Evolutionary conservation across 129 eudicot species (phyloP).

Genomic region (Centrapalus pauciflorus): DNA sequence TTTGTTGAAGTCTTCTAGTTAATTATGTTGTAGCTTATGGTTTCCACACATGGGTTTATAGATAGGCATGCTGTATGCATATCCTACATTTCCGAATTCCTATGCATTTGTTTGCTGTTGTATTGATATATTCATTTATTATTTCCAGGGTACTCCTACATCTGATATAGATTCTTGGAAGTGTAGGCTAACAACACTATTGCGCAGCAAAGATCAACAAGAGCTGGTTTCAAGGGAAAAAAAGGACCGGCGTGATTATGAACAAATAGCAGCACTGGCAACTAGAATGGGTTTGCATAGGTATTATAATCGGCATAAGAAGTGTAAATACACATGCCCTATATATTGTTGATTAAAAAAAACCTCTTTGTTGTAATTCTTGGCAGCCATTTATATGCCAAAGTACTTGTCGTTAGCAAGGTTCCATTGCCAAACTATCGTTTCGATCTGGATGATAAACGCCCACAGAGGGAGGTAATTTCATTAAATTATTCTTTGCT

Average conservation of each 20-base stretch:
- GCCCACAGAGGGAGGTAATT: conserved; percentile 93
- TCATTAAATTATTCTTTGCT: conserved; percentile 4
- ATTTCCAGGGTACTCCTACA: conserved; percentile 40
- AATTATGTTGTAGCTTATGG: conserved; percentile 1
- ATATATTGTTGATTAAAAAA: conserved; percentile 1
- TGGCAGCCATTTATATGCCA: conserved; percentile 77
- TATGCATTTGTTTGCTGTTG: neutral
- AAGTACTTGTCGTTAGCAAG: conserved; percentile 90
- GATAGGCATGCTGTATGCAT: conserved; percentile 16
- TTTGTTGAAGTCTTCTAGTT: neutral
- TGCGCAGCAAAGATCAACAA: conserved; percentile 46
- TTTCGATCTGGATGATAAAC: conserved; percentile 92
- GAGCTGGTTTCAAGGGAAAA: conserved; percentile 79
- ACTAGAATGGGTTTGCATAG: conserved; percentile 73
- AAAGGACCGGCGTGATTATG: conserved; percentile 76
- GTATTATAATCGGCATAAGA: conserved; percentile 27
- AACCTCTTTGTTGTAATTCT: neutral
- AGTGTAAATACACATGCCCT: neutral
- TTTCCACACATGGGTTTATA: neutral
- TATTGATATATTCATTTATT: neutral
- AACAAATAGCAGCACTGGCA: conserved; percentile 67
- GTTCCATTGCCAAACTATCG: conserved; percentile 92
- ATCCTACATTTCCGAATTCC: neutral
- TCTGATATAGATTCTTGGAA: conserved; percentile 57
- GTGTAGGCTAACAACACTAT: conserved; percentile 41